Base-by-base conservation (phyloP, 129 eudicot genomes). In the Saposhnikovia divaricata region DNA sequence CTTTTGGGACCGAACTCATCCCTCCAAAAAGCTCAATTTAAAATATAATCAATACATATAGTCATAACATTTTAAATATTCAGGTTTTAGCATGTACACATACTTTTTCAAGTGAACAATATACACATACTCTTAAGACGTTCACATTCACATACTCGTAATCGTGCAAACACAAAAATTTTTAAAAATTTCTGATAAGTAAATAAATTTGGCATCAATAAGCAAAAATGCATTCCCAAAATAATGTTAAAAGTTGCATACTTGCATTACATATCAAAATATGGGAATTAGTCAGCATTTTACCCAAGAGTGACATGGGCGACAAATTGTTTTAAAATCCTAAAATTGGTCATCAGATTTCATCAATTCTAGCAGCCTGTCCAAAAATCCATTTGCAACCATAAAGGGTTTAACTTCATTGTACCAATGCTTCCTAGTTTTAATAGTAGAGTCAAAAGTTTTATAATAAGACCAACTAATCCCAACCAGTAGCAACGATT, bases 401-500 rank as follows among this genome's bases (percentile, higher is more conserved):
- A 55, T 10, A 3, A 3, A n/a, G 69, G 15, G 1, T 61, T n/a
- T 9, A 61, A 25, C 34, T 61, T n/a, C 34, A 61, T 0, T 9
- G 14, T 61, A 10, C 15, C 34, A 61, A 61, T n/a, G 16, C 34
- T 53, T 6, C 27, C 63, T 53, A 53, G 63, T 19, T 53, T 14
- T 18, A 0, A 28, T 15, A 34, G 44, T 31, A 68, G n/a, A 28
- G 23, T 34, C 74, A 34, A 34, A 27, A 69, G 23, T 38, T 4
- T 2, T 28, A 5, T 34, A 10, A 34, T 0, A 21, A 6, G 21
- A 34, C 15, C 37, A 69, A 34, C 44, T 69, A 87, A 34, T 87
- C 91, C 93, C 93, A 90, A 6, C 91, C 93, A 72, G 80, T 82
- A 31, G 89, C 82, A 46, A 57, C 83, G 21, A 86, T 61, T 1